phyloP scores from a whole-genome alignment of 2,329 filamentous ascomycete species.

The Ciborinia camelliae region DNA sequence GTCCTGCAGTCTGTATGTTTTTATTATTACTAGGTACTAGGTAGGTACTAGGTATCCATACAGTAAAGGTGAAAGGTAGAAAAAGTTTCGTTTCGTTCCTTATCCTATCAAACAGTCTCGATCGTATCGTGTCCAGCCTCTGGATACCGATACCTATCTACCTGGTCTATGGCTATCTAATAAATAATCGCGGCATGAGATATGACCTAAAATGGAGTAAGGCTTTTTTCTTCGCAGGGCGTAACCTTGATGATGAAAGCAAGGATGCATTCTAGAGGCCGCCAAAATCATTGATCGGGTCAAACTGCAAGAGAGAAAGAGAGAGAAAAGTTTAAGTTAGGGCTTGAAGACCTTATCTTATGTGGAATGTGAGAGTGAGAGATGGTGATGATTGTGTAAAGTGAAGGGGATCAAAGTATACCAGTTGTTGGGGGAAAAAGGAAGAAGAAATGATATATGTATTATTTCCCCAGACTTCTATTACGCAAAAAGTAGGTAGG shows the following conservation, averaged over 20 bases:
- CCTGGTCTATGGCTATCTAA: too few species aligned
- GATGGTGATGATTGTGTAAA: not conserved
- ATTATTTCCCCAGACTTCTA: not conserved
- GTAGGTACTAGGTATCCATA: too few species aligned
- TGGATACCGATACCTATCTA: too few species aligned
- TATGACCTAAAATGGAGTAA: not conserved
- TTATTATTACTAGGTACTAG: too few species aligned
- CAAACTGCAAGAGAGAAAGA: not conserved
- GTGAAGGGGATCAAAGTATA: not conserved
- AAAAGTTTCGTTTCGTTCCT: too few species aligned
- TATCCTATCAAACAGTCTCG: not conserved
- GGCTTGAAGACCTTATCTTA: slow-evolving; percentile 1
- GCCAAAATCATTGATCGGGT: not conserved
- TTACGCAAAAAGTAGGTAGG: not conserved
- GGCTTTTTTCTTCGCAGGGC: not conserved
- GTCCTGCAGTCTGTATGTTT: too few species aligned
- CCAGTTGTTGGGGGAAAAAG: not conserved
- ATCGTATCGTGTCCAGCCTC: not conserved
- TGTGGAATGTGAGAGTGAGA: not conserved
- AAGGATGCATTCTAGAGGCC: not conserved
- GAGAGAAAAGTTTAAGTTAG: not conserved
- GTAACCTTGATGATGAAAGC: not conserved
- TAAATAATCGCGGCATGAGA: slow-evolving; percentile 3
- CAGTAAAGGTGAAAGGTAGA: too few species aligned
- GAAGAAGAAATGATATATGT: not conserved